A percentile compares a stretch with the other conserved stretches of the same genome.
These are phyloP conservation scores for Serendipita sp. DNA, from an alignment of 768 basidiomycete genomes.

Conservation along the genomic window DNA sequence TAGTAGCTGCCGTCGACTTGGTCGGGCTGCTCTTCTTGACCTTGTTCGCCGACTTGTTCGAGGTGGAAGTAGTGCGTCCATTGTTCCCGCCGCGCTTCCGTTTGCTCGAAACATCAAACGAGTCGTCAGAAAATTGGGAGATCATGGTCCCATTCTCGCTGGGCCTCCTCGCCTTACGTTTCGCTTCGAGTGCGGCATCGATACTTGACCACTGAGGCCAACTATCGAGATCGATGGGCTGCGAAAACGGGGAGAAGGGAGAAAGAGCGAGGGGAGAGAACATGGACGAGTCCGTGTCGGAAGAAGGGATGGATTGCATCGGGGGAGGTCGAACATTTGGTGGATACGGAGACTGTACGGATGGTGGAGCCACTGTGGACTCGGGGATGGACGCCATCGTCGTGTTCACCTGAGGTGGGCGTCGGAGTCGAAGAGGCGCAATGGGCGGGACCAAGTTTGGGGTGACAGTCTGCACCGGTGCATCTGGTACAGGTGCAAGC, in stretches of 20 bases:
- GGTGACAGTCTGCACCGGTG: neutral
- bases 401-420: neutral
- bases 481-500: neutral
- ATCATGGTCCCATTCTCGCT: conserved; percentile 6
- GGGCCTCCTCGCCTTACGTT: neutral
- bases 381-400: neutral
- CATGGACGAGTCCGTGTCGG: neutral
- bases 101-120: neutral
- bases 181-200: neutral
- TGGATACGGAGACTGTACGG: neutral
- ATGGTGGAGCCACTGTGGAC: neutral
- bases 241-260: neutral
- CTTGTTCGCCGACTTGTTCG: neutral
- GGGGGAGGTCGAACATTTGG: neutral
- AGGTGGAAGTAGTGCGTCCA: no score
- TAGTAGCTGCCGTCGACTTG: conserved; percentile 88
- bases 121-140: conserved; percentile 5
- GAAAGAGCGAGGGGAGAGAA: neutral
- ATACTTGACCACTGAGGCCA: conserved; percentile 2
- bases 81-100: conserved; percentile 19
- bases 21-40: conserved; percentile 74
- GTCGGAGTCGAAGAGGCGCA: neutral
- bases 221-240: neutral
- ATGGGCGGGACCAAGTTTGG: neutral
- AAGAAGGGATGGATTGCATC: neutral